phyloP scores from a whole-genome alignment of 345 rosid genomes.

The Euphorbia tirucalli region DNA sequence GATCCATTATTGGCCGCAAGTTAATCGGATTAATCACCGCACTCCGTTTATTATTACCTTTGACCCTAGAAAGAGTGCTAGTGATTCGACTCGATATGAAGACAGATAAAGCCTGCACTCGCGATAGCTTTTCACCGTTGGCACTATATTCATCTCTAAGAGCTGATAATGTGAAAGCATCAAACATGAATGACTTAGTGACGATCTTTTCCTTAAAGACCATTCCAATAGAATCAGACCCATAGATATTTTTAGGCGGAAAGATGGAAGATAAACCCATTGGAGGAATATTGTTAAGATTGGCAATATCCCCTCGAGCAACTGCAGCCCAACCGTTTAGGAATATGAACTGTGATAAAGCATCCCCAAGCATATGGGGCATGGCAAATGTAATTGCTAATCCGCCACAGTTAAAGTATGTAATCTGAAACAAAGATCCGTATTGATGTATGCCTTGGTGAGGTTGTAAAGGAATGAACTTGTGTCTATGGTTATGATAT shows the following conservation, averaged over 20 bases:
- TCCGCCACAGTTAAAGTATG: slow-evolving; percentile 21
- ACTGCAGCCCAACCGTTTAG: slow-evolving; percentile 13
- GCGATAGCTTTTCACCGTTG: not conserved
- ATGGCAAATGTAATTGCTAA: slow-evolving; percentile 2
- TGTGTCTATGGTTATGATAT: slow-evolving; percentile 10
- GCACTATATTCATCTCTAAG: not conserved
- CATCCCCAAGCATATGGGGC: slow-evolving; percentile 22
- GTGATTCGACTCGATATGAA: slow-evolving; percentile 6
- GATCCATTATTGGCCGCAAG: not conserved
- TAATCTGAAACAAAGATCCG: not conserved
- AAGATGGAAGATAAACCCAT: slow-evolving; percentile 38
- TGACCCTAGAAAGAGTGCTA: not conserved
- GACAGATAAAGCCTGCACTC: not conserved
- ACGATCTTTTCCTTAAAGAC: slow-evolving; percentile 34
- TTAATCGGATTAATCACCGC: not conserved
- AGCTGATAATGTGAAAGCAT: slow-evolving; percentile 20
- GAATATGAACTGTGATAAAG: slow-evolving; percentile 1
- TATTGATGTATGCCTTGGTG: not conserved
- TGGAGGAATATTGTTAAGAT: slow-evolving; percentile 15
- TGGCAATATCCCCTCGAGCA: not conserved
- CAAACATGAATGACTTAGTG: slow-evolving; percentile 39
- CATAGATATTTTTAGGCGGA: slow-evolving; percentile 36
- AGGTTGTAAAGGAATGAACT: slow-evolving; percentile 32
- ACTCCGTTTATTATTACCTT: not conserved
- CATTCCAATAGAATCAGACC: too few relatives aligned